Evolutionary conservation across 345 rosid genomes (phyloP).

Genomic region (Gossypium thurberi): DNA sequence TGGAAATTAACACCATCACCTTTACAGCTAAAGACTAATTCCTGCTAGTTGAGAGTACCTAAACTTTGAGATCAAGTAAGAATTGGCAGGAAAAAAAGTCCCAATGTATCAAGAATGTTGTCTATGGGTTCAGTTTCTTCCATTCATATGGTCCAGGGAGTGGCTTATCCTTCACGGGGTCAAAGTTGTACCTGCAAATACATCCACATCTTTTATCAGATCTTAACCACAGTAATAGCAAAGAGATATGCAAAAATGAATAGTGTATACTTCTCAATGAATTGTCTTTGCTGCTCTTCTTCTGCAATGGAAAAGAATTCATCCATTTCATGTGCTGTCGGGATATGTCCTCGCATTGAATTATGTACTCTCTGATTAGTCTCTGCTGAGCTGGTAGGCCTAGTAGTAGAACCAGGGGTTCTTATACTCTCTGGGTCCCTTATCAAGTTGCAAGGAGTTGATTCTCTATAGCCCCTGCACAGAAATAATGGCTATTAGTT

Average conservation of each 20-base stretch:
- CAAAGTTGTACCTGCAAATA: conserved; percentile 88
- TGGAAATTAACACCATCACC: conserved; percentile 52
- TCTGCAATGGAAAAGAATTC: conserved; percentile 75
- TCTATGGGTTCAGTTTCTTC: conserved; percentile 73
- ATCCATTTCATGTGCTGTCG: conserved; percentile 69
- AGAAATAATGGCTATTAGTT: background rate
- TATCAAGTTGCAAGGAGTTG: conserved; percentile 85
- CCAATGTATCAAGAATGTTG: conserved; percentile 18
- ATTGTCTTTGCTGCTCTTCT: conserved; percentile 63
- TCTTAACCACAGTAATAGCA: background rate
- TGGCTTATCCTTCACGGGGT: conserved; percentile 84
- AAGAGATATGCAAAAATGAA: background rate
- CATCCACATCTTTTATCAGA: conserved; percentile 10
- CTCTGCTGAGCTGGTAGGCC: conserved; percentile 39
- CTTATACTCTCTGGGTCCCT: conserved; percentile 54
- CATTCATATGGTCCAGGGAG: conserved; percentile 82
- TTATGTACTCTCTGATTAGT: conserved; percentile 37
- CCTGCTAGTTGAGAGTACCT: conserved; percentile 35
- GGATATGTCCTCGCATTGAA: conserved; percentile 34
- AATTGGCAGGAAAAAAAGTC: conserved; percentile 40
- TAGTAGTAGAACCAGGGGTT: conserved; percentile 61
- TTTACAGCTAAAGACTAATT: conserved; percentile 27
- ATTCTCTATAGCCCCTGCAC: conserved; percentile 74
- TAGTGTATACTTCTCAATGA: conserved; percentile 62
- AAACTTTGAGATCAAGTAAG: conserved; percentile 29